phyloP scores from a whole-genome alignment of 2,329 filamentous ascomycete genomes.

The Aureobasidium uvarum region DNA sequence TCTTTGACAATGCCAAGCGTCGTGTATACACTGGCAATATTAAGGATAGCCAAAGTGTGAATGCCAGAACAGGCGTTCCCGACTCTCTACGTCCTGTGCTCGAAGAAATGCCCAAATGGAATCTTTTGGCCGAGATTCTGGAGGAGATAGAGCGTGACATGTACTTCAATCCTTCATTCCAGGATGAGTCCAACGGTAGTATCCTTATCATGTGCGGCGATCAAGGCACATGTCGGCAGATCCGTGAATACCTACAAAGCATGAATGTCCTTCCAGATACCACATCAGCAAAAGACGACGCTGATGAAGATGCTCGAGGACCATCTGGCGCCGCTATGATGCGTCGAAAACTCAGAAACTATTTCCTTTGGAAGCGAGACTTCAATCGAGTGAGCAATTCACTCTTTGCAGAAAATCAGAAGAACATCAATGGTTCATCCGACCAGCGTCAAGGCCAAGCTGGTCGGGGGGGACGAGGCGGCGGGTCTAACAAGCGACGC shows the following conservation, averaged over 20 bases:
- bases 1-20: constrained; percentile 85
- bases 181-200: constrained; percentile 84
- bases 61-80: constrained; percentile 50
- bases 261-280: constrained; percentile 69
- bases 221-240: constrained; percentile 77
- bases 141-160: constrained; percentile 90
- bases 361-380: constrained; percentile 85
- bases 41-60: constrained; percentile 55
- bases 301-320: constrained; percentile 46
- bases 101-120: constrained; percentile 95
- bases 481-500: constrained; percentile 75
- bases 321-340: constrained; percentile 80
- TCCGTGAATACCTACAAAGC: constrained; percentile 85
- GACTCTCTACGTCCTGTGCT: constrained; percentile 74
- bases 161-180: constrained; percentile 73
- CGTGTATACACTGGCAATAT: constrained; percentile 79
- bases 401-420: constrained; percentile 77
- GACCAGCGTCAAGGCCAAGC: constrained; percentile 51
- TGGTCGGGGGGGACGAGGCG: constrained; percentile 60
- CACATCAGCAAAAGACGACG: constrained; percentile 45
- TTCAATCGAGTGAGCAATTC: constrained; percentile 81
- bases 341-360: constrained; percentile 79
- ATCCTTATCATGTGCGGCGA: constrained; percentile 96
- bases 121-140: constrained; percentile 79
- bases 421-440: constrained; percentile 65